phyloP scores from a whole-genome alignment of 208 protist genomes.

The Acanthamoeba royreba region DNA sequence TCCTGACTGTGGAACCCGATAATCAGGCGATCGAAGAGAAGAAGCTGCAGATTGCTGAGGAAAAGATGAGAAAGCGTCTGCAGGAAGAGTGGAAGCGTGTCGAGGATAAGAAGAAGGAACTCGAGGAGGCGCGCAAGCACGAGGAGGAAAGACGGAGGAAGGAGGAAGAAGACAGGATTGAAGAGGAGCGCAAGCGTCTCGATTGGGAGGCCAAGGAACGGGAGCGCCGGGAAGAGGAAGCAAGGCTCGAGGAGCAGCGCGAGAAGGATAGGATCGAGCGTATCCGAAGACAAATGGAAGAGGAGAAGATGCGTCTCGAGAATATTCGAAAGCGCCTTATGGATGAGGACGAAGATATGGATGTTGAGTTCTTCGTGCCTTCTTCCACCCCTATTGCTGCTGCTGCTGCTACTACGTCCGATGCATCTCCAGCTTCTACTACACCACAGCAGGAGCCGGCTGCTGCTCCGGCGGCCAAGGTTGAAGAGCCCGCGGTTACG shows the following conservation, averaged over 20 bases:
- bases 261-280: conserved; percentile 5
- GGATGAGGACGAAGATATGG: neutral
- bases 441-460: too few relatives aligned
- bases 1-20: too few relatives aligned
- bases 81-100: conserved; percentile 17
- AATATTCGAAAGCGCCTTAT: neutral
- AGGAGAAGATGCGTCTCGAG: neutral
- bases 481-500: neutral
- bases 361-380: neutral
- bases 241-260: neutral
- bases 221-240: neutral
- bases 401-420: neutral
- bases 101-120: neutral
- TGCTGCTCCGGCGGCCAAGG: neutral
- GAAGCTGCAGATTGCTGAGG: conserved; percentile 21
- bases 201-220: neutral
- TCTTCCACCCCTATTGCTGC: neutral
- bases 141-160: neutral
- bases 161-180: neutral
- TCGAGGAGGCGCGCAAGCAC: neutral
- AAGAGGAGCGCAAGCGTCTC: neutral
- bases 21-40: neutral
- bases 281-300: neutral
- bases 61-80: conserved; percentile 5
- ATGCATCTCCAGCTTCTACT: neutral